Conservation (phyloP, 345 rosid species). For the Rhodamnia rubescens region DNA sequence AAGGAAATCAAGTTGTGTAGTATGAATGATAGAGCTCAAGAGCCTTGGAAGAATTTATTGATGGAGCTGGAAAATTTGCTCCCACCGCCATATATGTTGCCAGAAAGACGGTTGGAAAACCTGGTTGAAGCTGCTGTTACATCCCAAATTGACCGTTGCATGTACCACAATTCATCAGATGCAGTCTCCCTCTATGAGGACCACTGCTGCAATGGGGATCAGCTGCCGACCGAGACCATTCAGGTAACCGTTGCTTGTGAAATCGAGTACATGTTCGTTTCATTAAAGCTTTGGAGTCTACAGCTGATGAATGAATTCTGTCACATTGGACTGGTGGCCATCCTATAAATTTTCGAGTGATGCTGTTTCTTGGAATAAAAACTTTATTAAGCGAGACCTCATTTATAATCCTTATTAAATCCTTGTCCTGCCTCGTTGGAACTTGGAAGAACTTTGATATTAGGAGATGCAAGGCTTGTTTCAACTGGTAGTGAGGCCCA, state of each 20-base stretch:
- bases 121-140: constrained; percentile 55
- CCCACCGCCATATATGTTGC: constrained; percentile 44
- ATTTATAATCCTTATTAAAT: neutral
- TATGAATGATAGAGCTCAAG: constrained; percentile 16
- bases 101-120: constrained; percentile 58
- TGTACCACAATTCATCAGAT: constrained; percentile 58
- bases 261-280: neutral
- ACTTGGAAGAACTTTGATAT: neutral
- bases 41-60: constrained; percentile 39
- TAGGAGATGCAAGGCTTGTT: neutral
- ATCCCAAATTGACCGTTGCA: constrained; percentile 55
- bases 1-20: constrained; percentile 35
- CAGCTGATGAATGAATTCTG: neutral
- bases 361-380: neutral
- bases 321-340: neutral
- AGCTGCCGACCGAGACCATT: constrained; percentile 68
- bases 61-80: constrained; percentile 49
- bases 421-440: neutral
- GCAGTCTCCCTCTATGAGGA: constrained; percentile 57
- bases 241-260: constrained; percentile 41
- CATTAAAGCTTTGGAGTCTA: neutral
- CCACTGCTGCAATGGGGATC: constrained; percentile 62
- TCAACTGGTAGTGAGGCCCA: neutral
- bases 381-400: neutral
- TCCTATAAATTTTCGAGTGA: neutral